Evolutionary conservation across 495 filamentous ascomycete genomes (phyloP), one percentile per base, ranked within the genome.

Genomic region (Cercophora samala): DNA sequence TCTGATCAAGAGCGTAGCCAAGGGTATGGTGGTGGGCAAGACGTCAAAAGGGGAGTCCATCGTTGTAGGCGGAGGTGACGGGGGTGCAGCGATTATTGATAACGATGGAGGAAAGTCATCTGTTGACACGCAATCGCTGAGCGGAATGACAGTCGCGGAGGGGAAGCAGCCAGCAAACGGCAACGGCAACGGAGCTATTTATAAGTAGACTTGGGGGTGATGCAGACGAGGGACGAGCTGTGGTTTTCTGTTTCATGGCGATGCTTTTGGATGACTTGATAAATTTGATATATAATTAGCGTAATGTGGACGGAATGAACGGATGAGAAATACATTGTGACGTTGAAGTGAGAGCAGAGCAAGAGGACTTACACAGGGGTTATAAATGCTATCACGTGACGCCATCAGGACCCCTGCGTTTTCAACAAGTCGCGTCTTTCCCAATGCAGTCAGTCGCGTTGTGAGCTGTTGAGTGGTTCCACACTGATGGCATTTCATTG

Each of bases 1-100:
- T 0, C 85, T 99, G 61, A 86, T 99, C 68, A 99, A 96, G 81
- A 83, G 85, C 64, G 95, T 99, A 5, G 95, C 96, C 22, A 97
- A 96, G 80, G 95, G 96, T n/a, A 97, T 97, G 94, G 91, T 98
- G 0, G 90, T 99, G 19, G 95, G 95, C 18, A 87, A 86, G 59
- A 94, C 97, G 69, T 84, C 83, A 24, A 91, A 90, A 5, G 90
- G 93, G n/a, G 86, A 94, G 66, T 83, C 96, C 23, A 86, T 98
- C 8, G 91, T 97, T 54, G 92, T 94, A 18, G 87, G 86, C 54
- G 91, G 90, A 17, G 90, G 92, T 67, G 89, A 90, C n/a, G 88
- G 89, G 2, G 77, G 77, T 4, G 69, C 78, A 21, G 67, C 66
- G 9, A 68, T 67, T 24, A 46, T 66, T 23, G 46, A 24, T 25